Percentiles rank a stretch among this genome's conserved stretches.
phyloP scores from a whole-genome alignment of 139 green algal species.

The Coelastrella sp. region DNA sequence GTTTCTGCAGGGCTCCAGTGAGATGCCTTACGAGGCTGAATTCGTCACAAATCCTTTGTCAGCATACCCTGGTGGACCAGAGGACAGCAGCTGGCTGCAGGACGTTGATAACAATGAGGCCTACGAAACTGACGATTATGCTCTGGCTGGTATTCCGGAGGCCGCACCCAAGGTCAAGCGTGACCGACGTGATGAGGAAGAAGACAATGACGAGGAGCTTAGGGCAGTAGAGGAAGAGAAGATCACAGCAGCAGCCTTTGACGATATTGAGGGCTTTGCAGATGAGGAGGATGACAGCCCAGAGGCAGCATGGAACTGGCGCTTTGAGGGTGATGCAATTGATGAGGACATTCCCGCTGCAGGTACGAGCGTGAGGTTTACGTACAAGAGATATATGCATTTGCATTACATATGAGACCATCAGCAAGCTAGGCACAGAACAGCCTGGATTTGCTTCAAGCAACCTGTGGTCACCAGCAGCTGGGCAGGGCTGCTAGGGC shows the following conservation, averaged over 20 bases:
- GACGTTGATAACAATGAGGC: constrained; percentile 52
- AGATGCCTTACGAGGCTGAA: constrained; percentile 47
- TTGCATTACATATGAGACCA: no score
- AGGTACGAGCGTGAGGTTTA: neutral
- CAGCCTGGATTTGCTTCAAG: no score
- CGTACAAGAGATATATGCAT: no score
- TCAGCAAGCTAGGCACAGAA: no score
- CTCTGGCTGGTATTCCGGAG: constrained; percentile 44
- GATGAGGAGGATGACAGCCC: constrained; percentile 36
- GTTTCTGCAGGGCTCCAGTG: constrained; percentile 34
- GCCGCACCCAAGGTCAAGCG: constrained; percentile 51
- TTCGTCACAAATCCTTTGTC: constrained; percentile 46
- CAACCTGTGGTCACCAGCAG: no score
- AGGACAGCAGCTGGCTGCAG: constrained; percentile 37
- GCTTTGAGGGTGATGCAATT: neutral
- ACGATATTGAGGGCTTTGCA: constrained; percentile 43
- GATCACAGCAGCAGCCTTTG: constrained; percentile 36
- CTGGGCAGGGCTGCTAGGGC: no score
- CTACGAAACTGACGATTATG: constrained; percentile 42
- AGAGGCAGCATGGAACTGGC: constrained; percentile 40
- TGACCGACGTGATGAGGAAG: constrained; percentile 23
- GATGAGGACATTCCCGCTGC: neutral
- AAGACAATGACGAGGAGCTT: constrained; percentile 27
- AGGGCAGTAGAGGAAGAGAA: constrained; percentile 42
- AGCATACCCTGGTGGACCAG: constrained; percentile 23